Evolutionary conservation across 208 protist genomes (phyloP).

Genomic region (Acanthamoeba royreba): DNA sequence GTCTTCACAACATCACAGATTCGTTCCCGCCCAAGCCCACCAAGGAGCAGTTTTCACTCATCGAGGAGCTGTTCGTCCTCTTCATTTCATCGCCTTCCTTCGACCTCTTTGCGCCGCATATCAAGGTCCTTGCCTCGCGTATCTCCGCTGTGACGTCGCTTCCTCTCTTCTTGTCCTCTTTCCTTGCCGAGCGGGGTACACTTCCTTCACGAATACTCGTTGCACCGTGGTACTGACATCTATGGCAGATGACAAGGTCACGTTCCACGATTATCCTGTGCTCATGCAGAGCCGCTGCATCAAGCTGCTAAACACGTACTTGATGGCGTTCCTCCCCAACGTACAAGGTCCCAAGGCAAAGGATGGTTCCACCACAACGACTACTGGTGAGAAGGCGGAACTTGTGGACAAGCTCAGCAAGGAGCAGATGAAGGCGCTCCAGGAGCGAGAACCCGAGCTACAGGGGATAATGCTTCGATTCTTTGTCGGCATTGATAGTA

Average conservation of each 20-base stretch:
- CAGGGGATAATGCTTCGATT: background rate
- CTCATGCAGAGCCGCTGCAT: background rate
- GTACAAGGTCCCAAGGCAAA: background rate
- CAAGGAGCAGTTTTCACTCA: background rate
- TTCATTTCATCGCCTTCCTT: constrained; percentile 6
- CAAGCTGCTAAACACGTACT: constrained; percentile 6
- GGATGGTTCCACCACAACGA: background rate
- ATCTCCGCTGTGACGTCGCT: background rate
- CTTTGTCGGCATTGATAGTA: background rate
- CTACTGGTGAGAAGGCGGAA: background rate
- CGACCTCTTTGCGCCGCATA: background rate
- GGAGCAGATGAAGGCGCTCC: background rate
- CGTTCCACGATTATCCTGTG: background rate
- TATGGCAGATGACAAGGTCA: background rate
- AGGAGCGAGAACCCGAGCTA: background rate
- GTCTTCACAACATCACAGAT: constrained; percentile 1
- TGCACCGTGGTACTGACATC: background rate
- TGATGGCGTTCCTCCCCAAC: background rate
- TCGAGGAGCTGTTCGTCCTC: background rate
- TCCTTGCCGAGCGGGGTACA: background rate
- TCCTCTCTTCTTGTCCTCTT: constrained; percentile 5
- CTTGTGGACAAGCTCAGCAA: background rate
- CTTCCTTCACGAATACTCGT: background rate
- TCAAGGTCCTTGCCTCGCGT: background rate
- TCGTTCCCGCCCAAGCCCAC: background rate